A percentile compares a stretch with the other conserved stretches of the same genome.
phyloP scores from a whole-genome alignment of 768 basidiomycete species.

The Leccinum disarticulatum region DNA sequence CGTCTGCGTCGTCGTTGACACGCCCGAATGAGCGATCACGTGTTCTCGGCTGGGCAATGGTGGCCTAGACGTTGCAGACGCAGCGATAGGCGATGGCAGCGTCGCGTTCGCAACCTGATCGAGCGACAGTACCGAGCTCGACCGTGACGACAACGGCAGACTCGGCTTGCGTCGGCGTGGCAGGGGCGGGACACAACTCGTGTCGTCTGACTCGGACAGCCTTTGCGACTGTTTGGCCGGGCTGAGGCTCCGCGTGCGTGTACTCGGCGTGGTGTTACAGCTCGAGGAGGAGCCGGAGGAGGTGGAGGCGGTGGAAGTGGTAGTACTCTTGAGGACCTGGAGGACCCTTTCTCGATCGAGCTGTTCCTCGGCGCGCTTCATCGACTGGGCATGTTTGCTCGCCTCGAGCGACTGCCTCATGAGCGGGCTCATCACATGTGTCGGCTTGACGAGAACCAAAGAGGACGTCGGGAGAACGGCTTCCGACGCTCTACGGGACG shows the following conservation, averaged over 20 bases:
- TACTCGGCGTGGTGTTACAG: neutral
- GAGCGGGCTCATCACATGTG: constrained; percentile 59
- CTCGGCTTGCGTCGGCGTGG: constrained; percentile 39
- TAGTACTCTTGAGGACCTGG: constrained; percentile 67
- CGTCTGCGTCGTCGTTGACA: constrained; percentile 3
- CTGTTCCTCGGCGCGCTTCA: constrained; percentile 67
- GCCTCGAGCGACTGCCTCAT: constrained; percentile 76
- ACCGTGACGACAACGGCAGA: constrained; percentile 30
- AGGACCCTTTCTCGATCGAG: constrained; percentile 70
- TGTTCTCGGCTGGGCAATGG: constrained; percentile 24
- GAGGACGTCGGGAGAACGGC: constrained; percentile 11
- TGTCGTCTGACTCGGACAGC: constrained; percentile 21
- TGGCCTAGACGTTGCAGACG: constrained; percentile 21
- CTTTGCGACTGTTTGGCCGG: constrained; percentile 25
- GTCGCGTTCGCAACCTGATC: constrained; percentile 44
- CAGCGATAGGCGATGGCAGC: constrained; percentile 17
- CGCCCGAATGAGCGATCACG: constrained; percentile 1
- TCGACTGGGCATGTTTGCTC: constrained; percentile 64
- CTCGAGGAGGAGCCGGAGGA: neutral
- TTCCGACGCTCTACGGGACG: constrained; percentile 24
- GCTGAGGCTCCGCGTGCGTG: constrained; percentile 32
- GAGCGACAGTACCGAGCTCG: constrained; percentile 37
- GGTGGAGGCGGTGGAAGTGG: constrained; percentile 19
- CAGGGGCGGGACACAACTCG: constrained; percentile 31
- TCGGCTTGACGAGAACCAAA: constrained; percentile 25